A percentile compares a stretch with the other conserved stretches of the same genome.
Conservation (phyloP, 2,329 filamentous ascomycete species). For the Colletotrichum camelliae region DNA sequence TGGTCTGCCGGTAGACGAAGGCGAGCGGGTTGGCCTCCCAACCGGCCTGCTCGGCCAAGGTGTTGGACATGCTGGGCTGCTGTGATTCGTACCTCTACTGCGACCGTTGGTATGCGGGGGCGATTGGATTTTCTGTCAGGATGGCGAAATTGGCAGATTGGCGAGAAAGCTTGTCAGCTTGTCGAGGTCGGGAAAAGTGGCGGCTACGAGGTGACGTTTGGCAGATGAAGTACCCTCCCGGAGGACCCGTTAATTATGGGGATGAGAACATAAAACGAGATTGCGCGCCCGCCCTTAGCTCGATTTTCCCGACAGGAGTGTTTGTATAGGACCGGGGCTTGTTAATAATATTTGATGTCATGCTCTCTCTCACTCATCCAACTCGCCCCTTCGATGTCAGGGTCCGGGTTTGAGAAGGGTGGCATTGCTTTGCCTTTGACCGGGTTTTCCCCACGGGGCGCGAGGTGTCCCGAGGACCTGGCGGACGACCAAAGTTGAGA, state of each 20-base stretch:
- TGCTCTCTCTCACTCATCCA: not conserved
- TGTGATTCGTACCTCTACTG: rapidly evolving
- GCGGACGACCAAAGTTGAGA: constrained; percentile 15
- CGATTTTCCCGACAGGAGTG: not conserved
- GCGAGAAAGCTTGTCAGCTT: constrained; percentile 2
- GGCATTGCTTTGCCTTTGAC: constrained; percentile 1
- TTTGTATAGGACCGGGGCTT: not conserved
- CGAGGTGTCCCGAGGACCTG: constrained; percentile 8
- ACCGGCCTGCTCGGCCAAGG: constrained; percentile 10
- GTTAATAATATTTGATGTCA: constrained; percentile 5
- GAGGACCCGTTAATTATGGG: constrained; percentile 10
- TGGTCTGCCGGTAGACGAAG: constrained; percentile 16
- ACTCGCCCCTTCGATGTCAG: not conserved
- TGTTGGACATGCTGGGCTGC: constrained; percentile 10
- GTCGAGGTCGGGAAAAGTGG: not conserved
- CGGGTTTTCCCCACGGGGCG: constrained; percentile 21
- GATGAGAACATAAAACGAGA: constrained; percentile 15
- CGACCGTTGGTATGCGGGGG: not conserved
- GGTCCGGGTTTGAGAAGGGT: not conserved
- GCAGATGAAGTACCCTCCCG: constrained; percentile 1
- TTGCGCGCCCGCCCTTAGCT: not conserved
- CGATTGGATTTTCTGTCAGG: not conserved
- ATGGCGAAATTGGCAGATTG: not conserved
- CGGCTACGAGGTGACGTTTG: not conserved
- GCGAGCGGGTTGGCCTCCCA: constrained; percentile 20